phyloP scores from a whole-genome alignment of 1,139 yeast species.

The Candida glucosophila region DNA sequence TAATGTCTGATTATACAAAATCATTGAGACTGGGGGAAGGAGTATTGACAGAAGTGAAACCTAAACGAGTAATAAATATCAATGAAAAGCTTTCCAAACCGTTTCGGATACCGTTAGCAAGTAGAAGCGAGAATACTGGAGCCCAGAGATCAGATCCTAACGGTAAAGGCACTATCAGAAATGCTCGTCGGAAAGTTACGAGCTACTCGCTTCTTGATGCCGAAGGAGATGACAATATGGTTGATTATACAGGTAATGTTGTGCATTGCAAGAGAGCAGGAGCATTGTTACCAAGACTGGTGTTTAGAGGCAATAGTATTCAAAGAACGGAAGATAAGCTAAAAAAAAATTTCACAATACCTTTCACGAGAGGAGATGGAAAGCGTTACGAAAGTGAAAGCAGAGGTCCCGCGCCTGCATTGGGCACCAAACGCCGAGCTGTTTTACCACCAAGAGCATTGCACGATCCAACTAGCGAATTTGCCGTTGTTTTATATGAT shows the following conservation, averaged over 20 bases:
- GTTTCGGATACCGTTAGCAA: conserved; percentile 34
- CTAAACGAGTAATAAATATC: conserved; percentile 30
- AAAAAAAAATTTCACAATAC: conserved; percentile 40
- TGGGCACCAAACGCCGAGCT: conserved; percentile 70
- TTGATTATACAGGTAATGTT: conserved; percentile 19
- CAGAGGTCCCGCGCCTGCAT: conserved; percentile 57
- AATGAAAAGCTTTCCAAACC: conserved; percentile 30
- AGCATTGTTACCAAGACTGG: conserved; percentile 41
- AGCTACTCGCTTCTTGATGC: conserved; percentile 23
- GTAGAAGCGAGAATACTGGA: conserved; percentile 9
- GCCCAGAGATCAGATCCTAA: conserved; percentile 9
- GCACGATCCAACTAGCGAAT: conserved; percentile 88
- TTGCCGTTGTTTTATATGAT: conserved; percentile 90
- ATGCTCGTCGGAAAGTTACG: conserved; percentile 18
- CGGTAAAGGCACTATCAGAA: conserved; percentile 14
- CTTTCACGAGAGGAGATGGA: conserved; percentile 31
- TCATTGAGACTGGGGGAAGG: conserved; percentile 42
- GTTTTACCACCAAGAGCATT: conserved; percentile 78
- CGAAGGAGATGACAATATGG: conserved; percentile 14
- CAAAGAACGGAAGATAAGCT: conserved; percentile 26
- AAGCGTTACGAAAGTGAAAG: conserved; percentile 13
- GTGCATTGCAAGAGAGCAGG: conserved; percentile 31
- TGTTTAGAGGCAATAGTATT: conserved; percentile 22
- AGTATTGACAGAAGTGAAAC: conserved; percentile 31
- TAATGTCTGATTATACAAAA: too few species aligned